These are phyloP conservation scores for Boletus vermiculosoides DNA, from an alignment of 768 basidiomycete genomes.

Conservation along the genomic window DNA sequence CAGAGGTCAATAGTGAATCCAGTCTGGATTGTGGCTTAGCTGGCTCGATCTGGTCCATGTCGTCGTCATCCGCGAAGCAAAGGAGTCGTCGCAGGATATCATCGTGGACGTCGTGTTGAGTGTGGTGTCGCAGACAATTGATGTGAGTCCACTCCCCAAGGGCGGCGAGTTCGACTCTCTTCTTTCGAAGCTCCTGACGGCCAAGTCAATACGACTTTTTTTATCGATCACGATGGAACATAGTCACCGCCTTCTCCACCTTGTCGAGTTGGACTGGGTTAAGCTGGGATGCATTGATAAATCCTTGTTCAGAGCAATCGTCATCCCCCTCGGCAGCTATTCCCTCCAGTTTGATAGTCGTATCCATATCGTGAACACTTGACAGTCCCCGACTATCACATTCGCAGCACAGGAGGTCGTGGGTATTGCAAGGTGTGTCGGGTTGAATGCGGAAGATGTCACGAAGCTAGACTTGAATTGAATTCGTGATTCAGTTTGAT, in stretches of 20 bases:
- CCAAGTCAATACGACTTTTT: constrained; percentile 1
- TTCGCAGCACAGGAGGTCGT: constrained; percentile 83
- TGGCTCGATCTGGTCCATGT: constrained; percentile 7
- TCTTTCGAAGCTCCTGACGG: constrained; percentile 61
- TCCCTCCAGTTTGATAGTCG: constrained; percentile 23
- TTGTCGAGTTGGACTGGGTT: constrained; percentile 43
- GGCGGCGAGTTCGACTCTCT: constrained; percentile 64
- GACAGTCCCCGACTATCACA: constrained; percentile 44
- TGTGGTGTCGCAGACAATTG: constrained; percentile 56
- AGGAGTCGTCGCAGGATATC: constrained; percentile 56
- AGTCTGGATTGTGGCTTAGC: constrained; percentile 26
- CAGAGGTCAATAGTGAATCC: constrained; percentile 38
- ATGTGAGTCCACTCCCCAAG: constrained; percentile 85
- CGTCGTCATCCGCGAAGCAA: constrained; percentile 18
- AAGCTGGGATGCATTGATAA: constrained; percentile 65
- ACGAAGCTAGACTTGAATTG: constrained; percentile 55
- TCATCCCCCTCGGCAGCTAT: constrained; percentile 30
- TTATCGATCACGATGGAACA: not conserved
- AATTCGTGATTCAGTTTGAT: not conserved
- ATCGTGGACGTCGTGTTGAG: constrained; percentile 58
- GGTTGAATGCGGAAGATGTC: constrained; percentile 90
- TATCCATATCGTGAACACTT: not conserved
- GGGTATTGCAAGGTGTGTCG: constrained; percentile 83
- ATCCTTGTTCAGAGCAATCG: constrained; percentile 42
- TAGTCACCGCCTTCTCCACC: constrained; percentile 52